Evolutionary conservation across 768 basidiomycete species (phyloP).

Genomic region (Psilocybe subaeruginosa): DNA sequence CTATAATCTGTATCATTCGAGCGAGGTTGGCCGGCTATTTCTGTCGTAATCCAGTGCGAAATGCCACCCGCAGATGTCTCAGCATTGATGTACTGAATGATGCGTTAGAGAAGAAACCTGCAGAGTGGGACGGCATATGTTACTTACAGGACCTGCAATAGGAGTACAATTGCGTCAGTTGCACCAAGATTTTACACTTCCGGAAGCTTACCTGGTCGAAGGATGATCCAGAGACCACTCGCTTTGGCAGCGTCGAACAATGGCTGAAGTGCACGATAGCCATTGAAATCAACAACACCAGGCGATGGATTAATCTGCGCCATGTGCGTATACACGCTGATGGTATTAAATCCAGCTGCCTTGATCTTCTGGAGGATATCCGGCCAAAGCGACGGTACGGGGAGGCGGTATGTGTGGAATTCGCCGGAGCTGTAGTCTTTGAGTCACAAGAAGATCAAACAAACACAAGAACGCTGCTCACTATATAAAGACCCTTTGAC

Average conservation of each 20-base stretch:
- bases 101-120: neutral
- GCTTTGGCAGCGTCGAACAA: conserved; percentile 74
- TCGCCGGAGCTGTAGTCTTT: conserved; percentile 66
- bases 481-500: conserved; percentile 75
- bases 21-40: conserved; percentile 69
- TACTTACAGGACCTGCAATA: neutral
- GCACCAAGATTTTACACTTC: neutral
- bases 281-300: conserved; percentile 73
- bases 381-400: conserved; percentile 78
- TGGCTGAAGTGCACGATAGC: conserved; percentile 68
- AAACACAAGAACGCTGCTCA: conserved; percentile 30
- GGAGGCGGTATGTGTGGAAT: conserved; percentile 84
- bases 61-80: conserved; percentile 81
- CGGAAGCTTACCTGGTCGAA: conserved; percentile 63
- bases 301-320: conserved; percentile 74
- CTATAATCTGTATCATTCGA: conserved; percentile 74
- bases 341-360: conserved; percentile 77
- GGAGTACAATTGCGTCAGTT: neutral
- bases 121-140: neutral
- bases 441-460: neutral
- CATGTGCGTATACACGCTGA: conserved; percentile 84
- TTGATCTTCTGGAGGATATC: conserved; percentile 83
- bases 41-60: conserved; percentile 69
- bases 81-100: conserved; percentile 67
- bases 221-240: conserved; percentile 76